phyloP scores from a whole-genome alignment of 495 filamentous ascomycete genomes.

The Amniculicola lignicola region DNA sequence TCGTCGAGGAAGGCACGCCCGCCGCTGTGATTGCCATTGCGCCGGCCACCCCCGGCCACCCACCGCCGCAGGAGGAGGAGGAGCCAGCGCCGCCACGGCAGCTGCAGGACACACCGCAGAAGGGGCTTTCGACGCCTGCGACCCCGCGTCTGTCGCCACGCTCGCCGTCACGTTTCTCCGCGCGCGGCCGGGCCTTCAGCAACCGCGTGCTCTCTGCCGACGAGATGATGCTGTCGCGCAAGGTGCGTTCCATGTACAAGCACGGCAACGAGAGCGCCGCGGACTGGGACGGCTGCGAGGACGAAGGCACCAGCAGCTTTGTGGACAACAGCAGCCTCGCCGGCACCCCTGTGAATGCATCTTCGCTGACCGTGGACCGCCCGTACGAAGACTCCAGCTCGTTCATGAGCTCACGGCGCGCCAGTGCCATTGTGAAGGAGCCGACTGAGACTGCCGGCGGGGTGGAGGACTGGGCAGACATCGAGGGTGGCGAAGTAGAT shows the following conservation, averaged over 20 bases:
- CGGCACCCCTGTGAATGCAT: constrained; percentile 34
- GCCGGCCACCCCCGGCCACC: constrained; percentile 23
- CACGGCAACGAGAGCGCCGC: constrained; percentile 59
- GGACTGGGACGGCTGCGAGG: constrained; percentile 47
- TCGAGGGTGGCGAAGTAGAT: constrained; percentile 84
- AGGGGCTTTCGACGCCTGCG: background rate
- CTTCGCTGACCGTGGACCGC: constrained; percentile 26
- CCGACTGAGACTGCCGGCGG: constrained; percentile 71
- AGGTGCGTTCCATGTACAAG: constrained; percentile 90
- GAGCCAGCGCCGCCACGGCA: background rate
- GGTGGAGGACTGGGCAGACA: constrained; percentile 91
- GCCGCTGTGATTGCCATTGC: constrained; percentile 10
- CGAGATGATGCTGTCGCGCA: constrained; percentile 79
- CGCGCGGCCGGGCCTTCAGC: constrained; percentile 40
- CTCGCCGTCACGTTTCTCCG: constrained; percentile 42
- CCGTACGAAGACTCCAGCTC: constrained; percentile 12
- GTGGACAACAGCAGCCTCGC: constrained; percentile 50
- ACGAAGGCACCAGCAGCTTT: constrained; percentile 50
- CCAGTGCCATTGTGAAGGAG: constrained; percentile 47
- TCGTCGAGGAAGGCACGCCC: constrained; percentile 7
- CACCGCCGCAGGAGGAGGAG: constrained; percentile 6
- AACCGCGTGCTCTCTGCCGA: constrained; percentile 64
- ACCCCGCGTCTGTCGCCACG: constrained; percentile 25
- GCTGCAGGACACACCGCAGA: background rate
- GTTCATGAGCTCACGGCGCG: constrained; percentile 13